Evolutionary conservation across 768 basidiomycete genomes (phyloP), one percentile per base, ranked within the genome.

Genomic region (Amanita rimosa): DNA sequence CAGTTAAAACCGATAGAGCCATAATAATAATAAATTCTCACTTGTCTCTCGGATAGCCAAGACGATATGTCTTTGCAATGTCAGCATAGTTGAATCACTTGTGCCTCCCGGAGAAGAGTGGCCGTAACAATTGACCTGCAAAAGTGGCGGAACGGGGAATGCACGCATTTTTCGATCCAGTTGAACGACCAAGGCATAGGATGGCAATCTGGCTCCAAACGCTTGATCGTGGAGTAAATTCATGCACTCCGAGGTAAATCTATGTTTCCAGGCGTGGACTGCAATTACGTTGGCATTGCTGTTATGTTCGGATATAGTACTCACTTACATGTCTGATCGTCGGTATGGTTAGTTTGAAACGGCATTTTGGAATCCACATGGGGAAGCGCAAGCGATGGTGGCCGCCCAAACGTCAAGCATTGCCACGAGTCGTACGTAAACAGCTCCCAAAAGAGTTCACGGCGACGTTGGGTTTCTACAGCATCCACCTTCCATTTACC

Each of bases 261-360:
- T 72, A 55, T 84, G 80, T 62, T 84, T 84, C 82, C 82, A 84
- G 17, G 75, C 69, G 52, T 81, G 72, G 61, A 74, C 82, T 83
- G 49, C 19, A 22, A 44, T 16, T 44, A 43, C 14, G 49, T 34
- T 46, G 31, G 27, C n/a, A 36, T 41, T 48, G 39, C 41, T 44
- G 41, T 31, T 31, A 37, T 16, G 26, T 33, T 26, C 19, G 11
- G 47, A 41, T 8, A 44, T 29, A 41, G 29, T 13, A 14, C 10
- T 45, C 43, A 71, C 76, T 54, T 58, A 85, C 82, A 85, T 48
- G 72, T 70, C 48, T 75, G 71, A 51, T 83, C 79, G 53, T 78
- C 76, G 11, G 69, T 61, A 8, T 62, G 51, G 49, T 80, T 75
- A 24, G 67, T 70, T 1, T 62, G 21, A 55, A 70, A 71, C 0